phyloP scores from a whole-genome alignment of 2,329 filamentous ascomycete species.

The Venturia effusa region DNA sequence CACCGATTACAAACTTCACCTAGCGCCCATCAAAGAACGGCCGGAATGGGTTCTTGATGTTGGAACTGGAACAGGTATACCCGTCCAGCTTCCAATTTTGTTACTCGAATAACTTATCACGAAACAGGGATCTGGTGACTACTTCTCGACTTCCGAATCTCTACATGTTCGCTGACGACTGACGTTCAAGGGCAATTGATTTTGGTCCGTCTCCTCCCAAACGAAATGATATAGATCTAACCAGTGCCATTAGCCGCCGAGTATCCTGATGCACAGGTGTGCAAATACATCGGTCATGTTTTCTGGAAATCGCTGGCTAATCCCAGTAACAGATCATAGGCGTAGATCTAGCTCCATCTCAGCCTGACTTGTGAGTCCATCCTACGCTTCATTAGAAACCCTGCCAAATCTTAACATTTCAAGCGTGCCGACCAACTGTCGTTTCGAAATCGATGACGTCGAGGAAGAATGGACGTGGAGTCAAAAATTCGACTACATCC shows the following conservation, averaged over 20 bases:
- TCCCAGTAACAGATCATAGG: constrained; percentile 11
- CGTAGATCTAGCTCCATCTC: constrained; percentile 12
- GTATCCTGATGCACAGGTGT: not conserved
- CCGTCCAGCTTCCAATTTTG: not conserved
- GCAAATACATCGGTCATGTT: too few relatives aligned
- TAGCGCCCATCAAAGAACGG: constrained; percentile 29
- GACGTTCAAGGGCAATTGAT: constrained; percentile 25
- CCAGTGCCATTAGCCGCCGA: not conserved
- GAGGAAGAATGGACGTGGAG: constrained; percentile 32
- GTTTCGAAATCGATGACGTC: constrained; percentile 37
- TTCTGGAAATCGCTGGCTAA: not conserved
- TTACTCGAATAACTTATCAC: not conserved
- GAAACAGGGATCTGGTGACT: not conserved
- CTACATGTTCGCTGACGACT: not conserved
- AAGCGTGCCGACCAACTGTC: constrained; percentile 34
- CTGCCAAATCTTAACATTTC: constrained; percentile 16
- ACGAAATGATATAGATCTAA: not conserved
- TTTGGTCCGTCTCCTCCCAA: constrained; percentile 23
- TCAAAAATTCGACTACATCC: constrained; percentile 32
- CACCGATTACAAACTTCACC: constrained; percentile 24
- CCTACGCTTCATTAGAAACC: not conserved
- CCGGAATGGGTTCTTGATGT: constrained; percentile 16
- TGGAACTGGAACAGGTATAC: constrained; percentile 23
- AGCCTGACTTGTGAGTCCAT: constrained; percentile 9
- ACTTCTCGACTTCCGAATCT: not conserved